These are phyloP conservation scores for Leccinum subgranulosum DNA, from an alignment of 768 basidiomycete species.

Conservation along the genomic window DNA sequence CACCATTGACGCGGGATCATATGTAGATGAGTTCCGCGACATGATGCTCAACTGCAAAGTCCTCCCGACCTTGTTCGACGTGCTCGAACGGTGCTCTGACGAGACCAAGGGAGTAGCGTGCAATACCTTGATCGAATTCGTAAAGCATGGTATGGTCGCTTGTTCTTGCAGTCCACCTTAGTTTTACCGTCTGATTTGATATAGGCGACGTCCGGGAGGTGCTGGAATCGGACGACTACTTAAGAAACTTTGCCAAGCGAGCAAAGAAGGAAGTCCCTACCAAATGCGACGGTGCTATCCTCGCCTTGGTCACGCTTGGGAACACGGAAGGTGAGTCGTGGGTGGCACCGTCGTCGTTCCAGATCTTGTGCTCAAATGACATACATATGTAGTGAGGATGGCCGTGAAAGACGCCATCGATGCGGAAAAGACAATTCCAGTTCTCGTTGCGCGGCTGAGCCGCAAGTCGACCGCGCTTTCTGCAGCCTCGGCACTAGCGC, in stretches of 20 bases:
- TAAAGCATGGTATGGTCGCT: conserved; percentile 13
- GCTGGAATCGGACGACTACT: conserved; percentile 5
- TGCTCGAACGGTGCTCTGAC: conserved; percentile 20
- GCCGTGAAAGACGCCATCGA: conserved; percentile 16
- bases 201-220: conserved; percentile 9
- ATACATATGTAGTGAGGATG: neutral
- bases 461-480: conserved; percentile 16
- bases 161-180: neutral
- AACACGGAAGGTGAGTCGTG: conserved; percentile 4
- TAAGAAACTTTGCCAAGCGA: conserved; percentile 15
- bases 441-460: conserved; percentile 16
- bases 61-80: conserved; percentile 16
- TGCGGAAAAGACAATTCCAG: conserved; percentile 9
- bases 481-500: conserved; percentile 19
- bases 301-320: conserved; percentile 17
- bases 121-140: conserved; percentile 14
- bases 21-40: conserved; percentile 17
- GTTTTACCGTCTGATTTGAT: neutral
- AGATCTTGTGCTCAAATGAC: neutral
- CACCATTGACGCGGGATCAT: neutral
- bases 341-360: neutral
- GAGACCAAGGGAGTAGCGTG: conserved; percentile 16
- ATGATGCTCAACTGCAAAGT: conserved; percentile 16
- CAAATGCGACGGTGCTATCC: conserved; percentile 18
- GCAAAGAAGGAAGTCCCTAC: conserved; percentile 3